Evolutionary conservation across 106 monocot species (phyloP), one percentile per base, ranked within the genome.

Genomic region (Agapanthus africanus): DNA sequence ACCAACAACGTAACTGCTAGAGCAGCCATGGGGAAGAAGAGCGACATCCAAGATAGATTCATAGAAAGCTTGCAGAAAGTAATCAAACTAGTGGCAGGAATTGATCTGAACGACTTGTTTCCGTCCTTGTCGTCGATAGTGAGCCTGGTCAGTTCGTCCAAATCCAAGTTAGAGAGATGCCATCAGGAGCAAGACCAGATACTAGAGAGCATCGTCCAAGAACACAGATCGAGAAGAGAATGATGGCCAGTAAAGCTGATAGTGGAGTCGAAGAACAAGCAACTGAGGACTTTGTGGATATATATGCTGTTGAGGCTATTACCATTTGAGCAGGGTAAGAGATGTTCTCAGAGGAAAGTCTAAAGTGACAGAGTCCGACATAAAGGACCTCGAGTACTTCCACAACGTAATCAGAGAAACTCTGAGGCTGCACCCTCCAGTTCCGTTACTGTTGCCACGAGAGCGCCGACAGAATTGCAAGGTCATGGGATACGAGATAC

Each of bases 91-190:
- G 8, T 3, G 8, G 35, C 56, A 9, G 75, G 74, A 0, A 59
- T 80, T 65, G 31, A 42, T 34, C 23, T 68, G 50, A 32, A 19
- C 15, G 76, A 81, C 49, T 44, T 76, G 14, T 81, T 76, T 38
- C 80, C 80, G 4, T 81, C 80, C 0, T 68, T 27, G 3, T 36
- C 51, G 0, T 18, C 6, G 19, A 35, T 81, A 21, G 14, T 39
- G 41, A 28, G 50, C 15, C 44, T 64, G 7, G 6, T 81, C 37
- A 52, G 44, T 2, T 37, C 34, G 22, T 37, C 18, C 2, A 7
- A 25, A 16, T 27, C 11, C 9, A 37, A 34, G 23, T 10, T 47
- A 2, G 16, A 47, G 15, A 25, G 31, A 4, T 32, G 66, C 31
- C 62, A 33, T 19, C n/a, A 0, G 4, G 34, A 33, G 47, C 8